Base-by-base conservation (phyloP, 768 basidiomycete genomes). In the Cystobasidium onofrii region DNA sequence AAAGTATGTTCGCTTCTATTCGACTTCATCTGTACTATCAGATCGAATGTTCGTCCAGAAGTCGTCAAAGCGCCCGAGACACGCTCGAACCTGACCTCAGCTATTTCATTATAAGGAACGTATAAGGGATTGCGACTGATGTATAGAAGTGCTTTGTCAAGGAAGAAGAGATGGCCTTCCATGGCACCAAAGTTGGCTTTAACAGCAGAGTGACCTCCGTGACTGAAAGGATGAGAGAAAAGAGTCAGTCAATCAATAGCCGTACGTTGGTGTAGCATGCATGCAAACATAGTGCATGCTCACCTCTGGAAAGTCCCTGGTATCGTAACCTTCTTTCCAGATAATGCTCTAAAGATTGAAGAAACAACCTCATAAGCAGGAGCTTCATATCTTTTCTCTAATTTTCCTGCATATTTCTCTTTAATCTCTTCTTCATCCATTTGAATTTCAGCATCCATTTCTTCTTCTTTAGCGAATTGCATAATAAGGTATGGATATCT, bases 101-200 rank as follows among this genome's bases (percentile, higher is more conserved):
- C 88, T 75, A 98, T 90, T 77, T 96, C 92, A 66, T 87, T 86
- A 76, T 94, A 87, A 77, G 95, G 91, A 78, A 97, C 86, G 78
- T 96, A 88, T 39, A 88, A 87, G 0, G 96, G 95, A 76, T 90
- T 89, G 82, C 98, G 97, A 71, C 95, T 93, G 75, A 98, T 92
- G 83, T 98, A 98, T 83, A 99, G 92, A 61, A 99, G 85, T 81
- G 90, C 91, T 86, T 97, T 97, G 79, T 98, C 96, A 76, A 99
- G 88, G 85, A 98, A 87, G 86, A 96, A 98, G 36, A 99, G 87
- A 80, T 97, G 93, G 74, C 96, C 96, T 81, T 95, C 92, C 1
- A 90, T 86, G 54, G 96, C 96, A 82, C 98, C 98, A 77, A 98
- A 85, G 81, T 97, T 96, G 78, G 92, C 92, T 83, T 98, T 98